Conservation (phyloP, 306 rosid species). For the Cicer cuneatum region DNA sequence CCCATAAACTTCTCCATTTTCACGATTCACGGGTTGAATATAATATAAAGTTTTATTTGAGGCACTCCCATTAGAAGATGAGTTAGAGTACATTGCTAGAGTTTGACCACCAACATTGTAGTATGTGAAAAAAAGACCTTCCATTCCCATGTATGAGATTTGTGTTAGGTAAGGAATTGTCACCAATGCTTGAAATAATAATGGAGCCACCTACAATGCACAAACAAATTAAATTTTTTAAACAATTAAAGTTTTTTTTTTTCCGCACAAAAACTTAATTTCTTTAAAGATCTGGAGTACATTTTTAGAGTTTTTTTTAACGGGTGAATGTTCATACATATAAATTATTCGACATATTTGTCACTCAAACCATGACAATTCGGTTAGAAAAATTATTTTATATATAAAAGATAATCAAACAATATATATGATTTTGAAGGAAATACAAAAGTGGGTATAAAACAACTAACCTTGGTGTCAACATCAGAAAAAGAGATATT, state of each 20-base stretch:
- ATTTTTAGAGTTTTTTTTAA: not conserved
- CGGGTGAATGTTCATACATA: not conserved
- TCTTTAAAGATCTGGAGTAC: not conserved
- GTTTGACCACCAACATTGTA: conserved; percentile 46
- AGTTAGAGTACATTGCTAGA: conserved; percentile 59
- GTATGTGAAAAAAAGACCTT: conserved; percentile 60
- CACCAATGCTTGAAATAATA: conserved; percentile 55
- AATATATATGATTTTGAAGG: not conserved
- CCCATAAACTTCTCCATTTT: conserved; percentile 53
- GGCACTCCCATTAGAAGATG: conserved; percentile 33
- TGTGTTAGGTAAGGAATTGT: conserved; percentile 53
- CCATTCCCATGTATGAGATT: conserved; percentile 59
- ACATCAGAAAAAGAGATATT: conserved; percentile 41
- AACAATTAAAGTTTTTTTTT: not conserved
- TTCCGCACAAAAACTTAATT: not conserved
- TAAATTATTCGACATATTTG: not conserved
- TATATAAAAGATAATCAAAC: not conserved
- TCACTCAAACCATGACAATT: not conserved
- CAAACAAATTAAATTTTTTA: not conserved
- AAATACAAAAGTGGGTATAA: not conserved
- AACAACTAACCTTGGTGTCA: conserved; percentile 39
- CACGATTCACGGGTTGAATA: conserved; percentile 50
- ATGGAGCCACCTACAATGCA: conserved; percentile 57
- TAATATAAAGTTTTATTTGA: conserved; percentile 33
- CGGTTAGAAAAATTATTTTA: not conserved